A percentile compares a stretch with the other conserved stretches of the same genome.
phyloP scores from a whole-genome alignment of 352 stramenopile genomes.

The Phytophthora idaei region DNA sequence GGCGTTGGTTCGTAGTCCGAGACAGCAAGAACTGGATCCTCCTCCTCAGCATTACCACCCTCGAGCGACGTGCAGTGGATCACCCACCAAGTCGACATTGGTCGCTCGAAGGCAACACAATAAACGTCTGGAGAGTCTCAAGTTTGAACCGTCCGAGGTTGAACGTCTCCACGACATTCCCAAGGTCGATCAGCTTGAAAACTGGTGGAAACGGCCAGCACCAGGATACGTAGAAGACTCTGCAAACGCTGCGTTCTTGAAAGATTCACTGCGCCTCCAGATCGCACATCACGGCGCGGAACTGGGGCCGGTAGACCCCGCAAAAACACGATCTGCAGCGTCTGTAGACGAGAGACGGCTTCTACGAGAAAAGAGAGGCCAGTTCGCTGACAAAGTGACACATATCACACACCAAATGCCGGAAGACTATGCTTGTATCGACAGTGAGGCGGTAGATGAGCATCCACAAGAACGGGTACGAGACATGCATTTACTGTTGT shows the following conservation, averaged over 20 bases:
- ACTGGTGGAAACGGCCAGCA: constrained; percentile 63
- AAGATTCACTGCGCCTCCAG: constrained; percentile 56
- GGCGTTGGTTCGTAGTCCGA: constrained; percentile 43
- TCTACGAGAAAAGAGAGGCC: constrained; percentile 37
- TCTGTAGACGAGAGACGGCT: constrained; percentile 45
- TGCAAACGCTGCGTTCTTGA: constrained; percentile 42
- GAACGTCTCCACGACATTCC: constrained; percentile 57
- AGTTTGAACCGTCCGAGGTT: constrained; percentile 63
- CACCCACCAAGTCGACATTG: constrained; percentile 45
- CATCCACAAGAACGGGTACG: constrained; percentile 52
- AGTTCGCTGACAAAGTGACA: constrained; percentile 56
- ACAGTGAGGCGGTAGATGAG: constrained; percentile 39
- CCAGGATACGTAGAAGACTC: constrained; percentile 66
- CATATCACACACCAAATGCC: constrained; percentile 40
- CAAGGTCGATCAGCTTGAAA: constrained; percentile 41
- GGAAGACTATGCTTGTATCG: constrained; percentile 35
- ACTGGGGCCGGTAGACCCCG: constrained; percentile 52
- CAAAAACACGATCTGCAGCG: constrained; percentile 42
- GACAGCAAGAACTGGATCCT: constrained; percentile 28
- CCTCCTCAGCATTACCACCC: constrained; percentile 40
- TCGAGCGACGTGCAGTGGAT: constrained; percentile 40
- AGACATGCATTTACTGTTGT: not conserved
- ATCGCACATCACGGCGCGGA: constrained; percentile 33
- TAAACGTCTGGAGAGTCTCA: constrained; percentile 44
- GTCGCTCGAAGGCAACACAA: constrained; percentile 39